A percentile compares a stretch with the other conserved stretches of the same genome.
Conservation (phyloP, 2,329 filamentous ascomycete genomes). For the Nakataea oryzae region DNA sequence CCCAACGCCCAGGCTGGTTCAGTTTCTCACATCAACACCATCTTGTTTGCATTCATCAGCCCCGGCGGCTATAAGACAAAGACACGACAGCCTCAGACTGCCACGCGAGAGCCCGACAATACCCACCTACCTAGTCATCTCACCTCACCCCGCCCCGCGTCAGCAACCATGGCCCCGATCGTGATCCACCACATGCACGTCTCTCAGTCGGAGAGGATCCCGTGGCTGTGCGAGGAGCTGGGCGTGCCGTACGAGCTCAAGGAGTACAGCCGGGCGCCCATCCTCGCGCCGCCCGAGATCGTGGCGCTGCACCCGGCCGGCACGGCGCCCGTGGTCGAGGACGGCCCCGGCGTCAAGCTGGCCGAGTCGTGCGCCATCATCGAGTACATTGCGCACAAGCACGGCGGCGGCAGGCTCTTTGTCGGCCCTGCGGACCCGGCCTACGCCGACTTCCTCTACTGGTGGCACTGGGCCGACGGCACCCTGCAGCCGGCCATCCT, state of each 20-base stretch:
- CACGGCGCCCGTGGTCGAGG: conserved; percentile 49
- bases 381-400: conserved; percentile 49
- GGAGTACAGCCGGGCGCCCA: conserved; percentile 19
- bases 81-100: too few relatives aligned
- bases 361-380: conserved; percentile 49
- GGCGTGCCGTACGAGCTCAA: conserved; percentile 34
- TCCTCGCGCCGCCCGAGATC: conserved; percentile 23
- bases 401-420: conserved; percentile 38
- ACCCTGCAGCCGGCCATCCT: conserved; percentile 28
- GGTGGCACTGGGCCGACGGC: conserved; percentile 48
- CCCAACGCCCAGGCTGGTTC: too few relatives aligned
- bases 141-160: too few relatives aligned
- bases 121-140: too few relatives aligned
- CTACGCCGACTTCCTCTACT: conserved; percentile 54
- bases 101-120: neutral
- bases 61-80: too few relatives aligned
- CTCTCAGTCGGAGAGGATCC: conserved; percentile 53
- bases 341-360: conserved; percentile 40
- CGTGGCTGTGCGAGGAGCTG: conserved; percentile 57
- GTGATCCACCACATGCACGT: conserved; percentile 41
- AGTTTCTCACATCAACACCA: too few relatives aligned
- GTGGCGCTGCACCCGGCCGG: conserved; percentile 38
- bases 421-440: conserved; percentile 30
- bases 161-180: conserved; percentile 14
- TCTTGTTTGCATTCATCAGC: too few relatives aligned